Conservation (phyloP, 225 moss, liverwort and hornwort species). For the Physcomitrellopsis africana region DNA sequence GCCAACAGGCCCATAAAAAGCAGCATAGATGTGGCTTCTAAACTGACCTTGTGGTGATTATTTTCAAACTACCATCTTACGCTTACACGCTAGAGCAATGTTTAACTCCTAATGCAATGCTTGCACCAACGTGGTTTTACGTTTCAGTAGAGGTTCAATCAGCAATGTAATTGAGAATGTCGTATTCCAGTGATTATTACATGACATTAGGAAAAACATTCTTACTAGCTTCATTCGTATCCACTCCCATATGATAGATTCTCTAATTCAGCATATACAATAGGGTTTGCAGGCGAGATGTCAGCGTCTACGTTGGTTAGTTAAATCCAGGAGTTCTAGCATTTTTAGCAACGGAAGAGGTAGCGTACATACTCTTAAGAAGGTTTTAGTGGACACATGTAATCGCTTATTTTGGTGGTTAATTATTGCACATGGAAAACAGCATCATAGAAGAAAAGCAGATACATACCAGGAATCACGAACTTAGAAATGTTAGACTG, state of each 20-base stretch:
- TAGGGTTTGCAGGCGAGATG: neutral
- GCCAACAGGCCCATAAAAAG: slow-evolving; percentile 21
- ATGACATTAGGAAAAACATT: neutral
- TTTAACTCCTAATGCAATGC: neutral
- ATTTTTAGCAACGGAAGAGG: neutral
- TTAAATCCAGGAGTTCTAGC: neutral
- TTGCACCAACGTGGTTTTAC: neutral
- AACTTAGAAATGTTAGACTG: neutral
- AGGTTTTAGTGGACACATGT: neutral
- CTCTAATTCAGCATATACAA: slow-evolving; percentile 4
- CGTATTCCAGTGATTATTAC: neutral
- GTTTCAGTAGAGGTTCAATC: neutral
- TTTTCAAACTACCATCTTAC: no score
- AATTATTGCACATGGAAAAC: neutral
- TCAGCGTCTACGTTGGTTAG: no score
- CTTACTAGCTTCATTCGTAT: neutral
- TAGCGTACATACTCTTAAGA: neutral
- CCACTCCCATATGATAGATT: neutral
- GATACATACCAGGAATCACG: neutral
- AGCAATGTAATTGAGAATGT: neutral
- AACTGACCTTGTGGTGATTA: neutral
- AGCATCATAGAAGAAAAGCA: neutral
- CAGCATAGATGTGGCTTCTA: slow-evolving; percentile 11
- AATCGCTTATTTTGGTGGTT: no score
- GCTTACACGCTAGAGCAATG: neutral